Percentiles rank a stretch among this genome's conserved stretches.
Conservation (phyloP, 164 flowering plant species). For the Tetrastigma voinierianum region DNA sequence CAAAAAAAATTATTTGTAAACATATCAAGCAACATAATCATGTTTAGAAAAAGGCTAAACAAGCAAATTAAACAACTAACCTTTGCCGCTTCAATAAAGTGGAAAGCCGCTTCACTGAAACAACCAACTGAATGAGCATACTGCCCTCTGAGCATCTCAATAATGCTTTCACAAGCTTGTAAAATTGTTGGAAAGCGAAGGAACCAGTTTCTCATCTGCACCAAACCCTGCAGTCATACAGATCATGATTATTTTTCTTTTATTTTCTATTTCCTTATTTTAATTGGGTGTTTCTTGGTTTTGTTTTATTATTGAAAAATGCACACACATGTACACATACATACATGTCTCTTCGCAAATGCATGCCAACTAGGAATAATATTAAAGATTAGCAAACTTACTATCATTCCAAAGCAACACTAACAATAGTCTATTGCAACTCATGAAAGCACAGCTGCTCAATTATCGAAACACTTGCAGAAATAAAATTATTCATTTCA, state of each 20-base stretch:
- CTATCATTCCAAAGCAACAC: not conserved
- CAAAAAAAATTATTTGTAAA: too few species aligned
- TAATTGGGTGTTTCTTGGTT: too few species aligned
- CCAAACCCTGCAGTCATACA: constrained; percentile 63
- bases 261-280: too few species aligned
- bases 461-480: not conserved
- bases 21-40: not conserved
- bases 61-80: constrained; percentile 29
- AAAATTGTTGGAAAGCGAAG: constrained; percentile 82
- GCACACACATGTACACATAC: too few species aligned
- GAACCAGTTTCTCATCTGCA: constrained; percentile 86
- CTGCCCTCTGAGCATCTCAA: constrained; percentile 96
- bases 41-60: not conserved
- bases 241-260: not conserved
- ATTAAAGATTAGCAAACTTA: not conserved
- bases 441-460: not conserved
- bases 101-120: constrained; percentile 82
- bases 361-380: not conserved
- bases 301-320: too few species aligned
- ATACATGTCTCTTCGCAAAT: not conserved
- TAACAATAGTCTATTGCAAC: not conserved
- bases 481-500: not conserved
- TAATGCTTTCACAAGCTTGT: constrained; percentile 73
- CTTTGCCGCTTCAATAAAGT: constrained; percentile 89
- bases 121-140: constrained; percentile 92